These are phyloP conservation scores for Wickerhamiella allomyrinae DNA, from an alignment of 805 yeast genomes.

Conservation along the genomic window DNA sequence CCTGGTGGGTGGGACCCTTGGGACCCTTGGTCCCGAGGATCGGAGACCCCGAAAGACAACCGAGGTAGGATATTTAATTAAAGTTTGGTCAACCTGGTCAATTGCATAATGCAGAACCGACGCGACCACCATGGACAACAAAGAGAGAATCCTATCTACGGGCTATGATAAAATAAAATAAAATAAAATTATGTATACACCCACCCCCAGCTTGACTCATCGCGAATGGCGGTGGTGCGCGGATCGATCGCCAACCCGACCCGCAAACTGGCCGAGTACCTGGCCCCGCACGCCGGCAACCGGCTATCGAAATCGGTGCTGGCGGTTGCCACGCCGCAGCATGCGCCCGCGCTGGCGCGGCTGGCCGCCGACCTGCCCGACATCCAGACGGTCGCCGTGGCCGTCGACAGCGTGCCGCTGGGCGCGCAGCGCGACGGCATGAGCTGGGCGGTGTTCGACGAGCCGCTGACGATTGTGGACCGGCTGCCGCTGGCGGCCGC, in stretches of 20 bases:
- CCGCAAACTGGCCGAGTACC: slow-evolving; percentile 10
- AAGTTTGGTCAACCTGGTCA: too few relatives aligned
- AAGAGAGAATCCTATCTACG: too few relatives aligned
- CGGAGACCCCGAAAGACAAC: too few relatives aligned
- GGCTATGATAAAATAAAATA: too few relatives aligned
- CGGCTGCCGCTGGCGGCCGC: slow-evolving; percentile 2
- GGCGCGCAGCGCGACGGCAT: slow-evolving; percentile 23
- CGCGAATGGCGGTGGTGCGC: neutral
- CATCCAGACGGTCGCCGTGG: slow-evolving; percentile 19
- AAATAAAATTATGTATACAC: too few relatives aligned
- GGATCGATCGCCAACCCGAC: slow-evolving; percentile 17
- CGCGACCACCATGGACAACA: too few relatives aligned
- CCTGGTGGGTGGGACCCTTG: too few relatives aligned
- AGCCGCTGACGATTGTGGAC: slow-evolving; percentile 15
- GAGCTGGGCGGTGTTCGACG: slow-evolving; percentile 15
- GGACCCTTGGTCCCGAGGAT: too few relatives aligned
- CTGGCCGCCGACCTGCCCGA: slow-evolving; percentile 12
- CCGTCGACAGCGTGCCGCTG: slow-evolving; percentile 23
- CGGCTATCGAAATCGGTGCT: slow-evolving; percentile 16
- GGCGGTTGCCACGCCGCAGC: slow-evolving; percentile 24
- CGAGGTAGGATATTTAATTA: too few relatives aligned
- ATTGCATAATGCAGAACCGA: too few relatives aligned
- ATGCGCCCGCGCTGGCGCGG: slow-evolving; percentile 19
- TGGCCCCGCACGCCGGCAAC: slow-evolving; percentile 14
- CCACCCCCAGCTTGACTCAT: too few relatives aligned